Conservation (phyloP, 495 filamentous ascomycete species). For the Podospora pseudoanserina region DNA sequence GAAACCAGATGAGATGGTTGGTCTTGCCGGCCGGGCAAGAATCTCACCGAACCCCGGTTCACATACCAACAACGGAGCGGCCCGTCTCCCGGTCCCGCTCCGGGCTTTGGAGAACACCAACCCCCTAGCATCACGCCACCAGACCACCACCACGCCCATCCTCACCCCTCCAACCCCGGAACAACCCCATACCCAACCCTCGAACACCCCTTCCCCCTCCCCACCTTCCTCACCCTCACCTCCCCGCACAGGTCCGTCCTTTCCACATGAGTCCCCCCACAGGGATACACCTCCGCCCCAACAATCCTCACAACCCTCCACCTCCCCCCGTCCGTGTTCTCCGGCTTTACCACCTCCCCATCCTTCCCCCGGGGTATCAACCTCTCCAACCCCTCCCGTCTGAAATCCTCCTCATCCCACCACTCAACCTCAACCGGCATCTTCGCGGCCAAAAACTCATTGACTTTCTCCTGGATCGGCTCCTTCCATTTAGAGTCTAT, state of each 20-base stretch:
- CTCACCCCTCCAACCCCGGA: neutral
- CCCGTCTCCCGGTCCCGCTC: neutral
- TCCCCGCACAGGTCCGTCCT: conserved; percentile 49
- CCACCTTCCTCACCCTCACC: conserved; percentile 58
- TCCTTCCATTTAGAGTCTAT: conserved; percentile 59
- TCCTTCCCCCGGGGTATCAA: conserved; percentile 41
- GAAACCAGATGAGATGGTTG: too few relatives aligned
- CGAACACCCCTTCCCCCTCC: conserved; percentile 53
- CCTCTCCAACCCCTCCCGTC: conserved; percentile 39
- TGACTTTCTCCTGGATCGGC: conserved; percentile 50
- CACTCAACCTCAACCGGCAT: conserved; percentile 58
- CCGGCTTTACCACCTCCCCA: neutral
- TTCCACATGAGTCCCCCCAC: conserved; percentile 62
- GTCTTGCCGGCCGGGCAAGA: neutral
- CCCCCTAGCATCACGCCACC: neutral
- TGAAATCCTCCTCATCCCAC: conserved; percentile 55
- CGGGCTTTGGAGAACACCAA: neutral
- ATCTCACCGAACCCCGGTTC: neutral
- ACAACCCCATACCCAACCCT: conserved; percentile 48
- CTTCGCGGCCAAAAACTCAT: conserved; percentile 48
- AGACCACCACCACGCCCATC: neutral
- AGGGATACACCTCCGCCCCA: conserved; percentile 58
- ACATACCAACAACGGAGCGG: neutral
- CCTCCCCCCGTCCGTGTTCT: conserved; percentile 40
- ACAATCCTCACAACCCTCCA: conserved; percentile 54